Percentiles rank a stretch among this genome's conserved stretches.
Conservation (phyloP, 2,329 filamentous ascomycete genomes). For the Emergomyces orientalis region DNA sequence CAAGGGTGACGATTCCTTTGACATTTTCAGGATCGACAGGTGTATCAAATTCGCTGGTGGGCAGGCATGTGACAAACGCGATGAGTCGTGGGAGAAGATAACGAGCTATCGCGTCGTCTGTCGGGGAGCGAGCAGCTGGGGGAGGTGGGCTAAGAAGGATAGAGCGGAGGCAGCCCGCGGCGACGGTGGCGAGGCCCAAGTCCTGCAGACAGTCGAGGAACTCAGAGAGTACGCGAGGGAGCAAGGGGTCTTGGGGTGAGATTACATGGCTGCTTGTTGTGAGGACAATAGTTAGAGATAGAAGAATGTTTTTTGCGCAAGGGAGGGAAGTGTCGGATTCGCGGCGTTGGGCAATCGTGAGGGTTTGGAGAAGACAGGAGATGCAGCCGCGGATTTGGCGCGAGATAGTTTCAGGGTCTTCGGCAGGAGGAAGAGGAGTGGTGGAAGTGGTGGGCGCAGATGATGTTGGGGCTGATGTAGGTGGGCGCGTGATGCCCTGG, state of each 20-base stretch:
- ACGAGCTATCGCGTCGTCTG: slow-evolving; percentile 64
- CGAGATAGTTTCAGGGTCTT: slow-evolving; percentile 43
- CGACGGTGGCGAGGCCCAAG: slow-evolving; percentile 61
- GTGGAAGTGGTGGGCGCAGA: not conserved
- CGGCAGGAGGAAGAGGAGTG: slow-evolving; percentile 22
- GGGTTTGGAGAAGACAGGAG: slow-evolving; percentile 68
- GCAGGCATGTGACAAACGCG: slow-evolving; percentile 54
- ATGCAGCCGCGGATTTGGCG: slow-evolving; percentile 74
- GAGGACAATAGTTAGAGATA: slow-evolving; percentile 81
- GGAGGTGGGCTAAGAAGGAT: slow-evolving; percentile 55
- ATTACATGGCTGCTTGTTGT: slow-evolving; percentile 69
- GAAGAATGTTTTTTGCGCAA: slow-evolving; percentile 85
- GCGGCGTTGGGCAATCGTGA: slow-evolving; percentile 41
- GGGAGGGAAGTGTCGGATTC: slow-evolving; percentile 63
- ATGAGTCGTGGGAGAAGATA: slow-evolving; percentile 68
- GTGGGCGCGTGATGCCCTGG: slow-evolving; percentile 52
- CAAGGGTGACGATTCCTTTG: slow-evolving; percentile 60
- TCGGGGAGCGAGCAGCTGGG: slow-evolving; percentile 39
- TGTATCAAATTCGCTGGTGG: slow-evolving; percentile 50
- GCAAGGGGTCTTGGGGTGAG: slow-evolving; percentile 62
- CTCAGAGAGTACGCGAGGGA: slow-evolving; percentile 67
- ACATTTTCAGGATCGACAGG: slow-evolving; percentile 62
- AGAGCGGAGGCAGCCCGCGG: slow-evolving; percentile 79
- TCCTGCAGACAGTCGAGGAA: slow-evolving; percentile 68
- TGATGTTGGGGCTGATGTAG: slow-evolving; percentile 18